phyloP scores from a whole-genome alignment of 768 basidiomycete species.

The Hygrocybe punicea region DNA sequence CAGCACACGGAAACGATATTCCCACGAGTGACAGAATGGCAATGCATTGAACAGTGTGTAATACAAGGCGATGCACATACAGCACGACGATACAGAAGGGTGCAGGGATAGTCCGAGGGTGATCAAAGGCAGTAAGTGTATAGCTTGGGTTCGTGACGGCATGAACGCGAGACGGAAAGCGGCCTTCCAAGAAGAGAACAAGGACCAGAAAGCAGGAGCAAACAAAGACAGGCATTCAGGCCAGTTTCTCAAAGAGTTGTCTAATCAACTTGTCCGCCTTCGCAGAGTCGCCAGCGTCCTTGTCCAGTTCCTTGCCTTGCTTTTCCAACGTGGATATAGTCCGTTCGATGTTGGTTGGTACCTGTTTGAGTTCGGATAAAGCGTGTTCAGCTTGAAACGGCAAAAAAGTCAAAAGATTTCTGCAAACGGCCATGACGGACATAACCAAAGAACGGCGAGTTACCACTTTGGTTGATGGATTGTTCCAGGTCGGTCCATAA shows the following conservation, averaged over 20 bases:
- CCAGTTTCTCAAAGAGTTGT: conserved; percentile 27
- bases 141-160: background rate
- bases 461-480: conserved; percentile 48
- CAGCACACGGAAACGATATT: too few relatives aligned
- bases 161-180: background rate
- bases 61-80: background rate
- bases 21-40: too few relatives aligned
- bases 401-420: background rate
- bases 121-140: background rate
- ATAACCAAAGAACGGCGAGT: conserved; percentile 12
- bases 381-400: conserved; percentile 19
- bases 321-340: conserved; percentile 53
- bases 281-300: conserved; percentile 25
- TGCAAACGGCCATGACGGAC: conserved; percentile 5
- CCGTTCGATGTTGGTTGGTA: conserved; percentile 53
- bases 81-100: background rate
- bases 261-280: conserved; percentile 30
- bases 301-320: conserved; percentile 44
- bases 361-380: conserved; percentile 38
- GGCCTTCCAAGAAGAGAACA: background rate
- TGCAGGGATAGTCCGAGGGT: background rate
- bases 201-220: background rate
- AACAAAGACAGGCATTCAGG: background rate
- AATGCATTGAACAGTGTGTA: too few relatives aligned
- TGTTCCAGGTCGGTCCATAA: conserved; percentile 51